Percentiles rank a stretch among this genome's conserved stretches.
phyloP scores from a whole-genome alignment of 2,329 filamentous ascomycete species.

The Tolypocladium capitatum region DNA sequence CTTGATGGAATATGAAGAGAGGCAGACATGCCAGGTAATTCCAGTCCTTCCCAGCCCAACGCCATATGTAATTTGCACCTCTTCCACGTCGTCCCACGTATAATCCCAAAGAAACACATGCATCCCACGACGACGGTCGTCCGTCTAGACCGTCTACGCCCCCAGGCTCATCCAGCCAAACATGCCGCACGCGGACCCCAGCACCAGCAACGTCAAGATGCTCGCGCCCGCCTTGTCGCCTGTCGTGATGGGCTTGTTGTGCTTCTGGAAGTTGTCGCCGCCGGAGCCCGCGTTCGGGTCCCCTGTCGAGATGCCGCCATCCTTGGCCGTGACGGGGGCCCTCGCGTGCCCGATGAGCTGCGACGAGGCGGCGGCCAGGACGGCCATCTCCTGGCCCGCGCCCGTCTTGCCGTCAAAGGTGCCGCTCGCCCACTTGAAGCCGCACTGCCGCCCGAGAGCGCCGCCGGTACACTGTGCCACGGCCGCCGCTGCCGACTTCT shows the following conservation, averaged over 20 bases:
- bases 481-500: slow-evolving; percentile 38
- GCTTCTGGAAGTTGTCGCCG: slow-evolving; percentile 19
- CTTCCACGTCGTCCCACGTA: neutral
- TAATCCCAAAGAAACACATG: neutral
- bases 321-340: slow-evolving; percentile 28
- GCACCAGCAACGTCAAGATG: slow-evolving; percentile 31
- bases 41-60: neutral
- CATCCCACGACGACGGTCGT: neutral
- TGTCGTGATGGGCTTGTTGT: slow-evolving; percentile 23
- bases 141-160: slow-evolving; percentile 4
- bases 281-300: slow-evolving; percentile 28
- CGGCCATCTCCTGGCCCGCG: slow-evolving; percentile 48
- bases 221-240: slow-evolving; percentile 34
- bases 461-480: slow-evolving; percentile 42
- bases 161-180: slow-evolving; percentile 37
- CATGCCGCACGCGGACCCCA: slow-evolving; percentile 24
- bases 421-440: slow-evolving; percentile 38
- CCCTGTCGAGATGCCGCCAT: slow-evolving; percentile 38
- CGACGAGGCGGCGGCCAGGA: slow-evolving; percentile 39
- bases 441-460: slow-evolving; percentile 33
- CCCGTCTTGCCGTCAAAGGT: slow-evolving; percentile 40
- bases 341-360: slow-evolving; percentile 31
- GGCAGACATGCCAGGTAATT: neutral
- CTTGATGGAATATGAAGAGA: neutral
- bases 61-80: neutral